A percentile compares a stretch with the other conserved stretches of the same genome.
Evolutionary conservation across 2,329 filamentous ascomycete genomes (phyloP).

Genomic region (Claviceps sp.): DNA sequence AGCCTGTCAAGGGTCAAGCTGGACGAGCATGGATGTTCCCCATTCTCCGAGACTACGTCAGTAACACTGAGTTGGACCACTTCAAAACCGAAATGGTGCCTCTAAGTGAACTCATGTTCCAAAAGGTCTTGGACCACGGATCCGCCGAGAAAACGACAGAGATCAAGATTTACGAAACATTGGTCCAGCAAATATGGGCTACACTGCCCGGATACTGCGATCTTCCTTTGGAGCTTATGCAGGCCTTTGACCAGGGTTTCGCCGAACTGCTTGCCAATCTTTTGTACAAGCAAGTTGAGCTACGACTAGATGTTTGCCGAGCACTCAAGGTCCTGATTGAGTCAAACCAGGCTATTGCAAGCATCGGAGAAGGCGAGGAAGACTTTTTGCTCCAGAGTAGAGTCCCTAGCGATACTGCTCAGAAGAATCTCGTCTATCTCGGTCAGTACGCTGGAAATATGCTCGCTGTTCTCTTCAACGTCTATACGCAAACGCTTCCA

Average conservation of each 20-base stretch:
- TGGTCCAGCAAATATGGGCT: slow-evolving; percentile 93
- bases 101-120: slow-evolving; percentile 79
- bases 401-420: slow-evolving; percentile 60
- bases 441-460: slow-evolving; percentile 73
- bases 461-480: slow-evolving; percentile 94
- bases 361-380: slow-evolving; percentile 54
- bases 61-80: slow-evolving; percentile 75
- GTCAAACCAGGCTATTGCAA: slow-evolving; percentile 71
- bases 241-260: slow-evolving; percentile 74
- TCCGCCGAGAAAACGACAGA: slow-evolving; percentile 83
- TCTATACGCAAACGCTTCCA: slow-evolving; percentile 91
- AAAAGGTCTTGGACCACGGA: slow-evolving; percentile 73
- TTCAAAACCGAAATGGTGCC: slow-evolving; percentile 81
- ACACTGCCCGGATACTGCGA: slow-evolving; percentile 91
- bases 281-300: slow-evolving; percentile 79
- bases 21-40: slow-evolving; percentile 93
- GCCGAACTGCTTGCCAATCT: slow-evolving; percentile 85
- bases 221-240: slow-evolving; percentile 63
- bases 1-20: slow-evolving; percentile 61
- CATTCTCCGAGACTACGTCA: slow-evolving; percentile 75
- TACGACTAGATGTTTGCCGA: slow-evolving; percentile 78
- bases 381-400: slow-evolving; percentile 66
- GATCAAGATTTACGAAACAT: slow-evolving; percentile 92
- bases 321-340: slow-evolving; percentile 79
- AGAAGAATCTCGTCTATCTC: slow-evolving; percentile 71